Evolutionary conservation across 2,329 filamentous ascomycete species (phyloP).

Genomic region (Xylaria sp.): DNA sequence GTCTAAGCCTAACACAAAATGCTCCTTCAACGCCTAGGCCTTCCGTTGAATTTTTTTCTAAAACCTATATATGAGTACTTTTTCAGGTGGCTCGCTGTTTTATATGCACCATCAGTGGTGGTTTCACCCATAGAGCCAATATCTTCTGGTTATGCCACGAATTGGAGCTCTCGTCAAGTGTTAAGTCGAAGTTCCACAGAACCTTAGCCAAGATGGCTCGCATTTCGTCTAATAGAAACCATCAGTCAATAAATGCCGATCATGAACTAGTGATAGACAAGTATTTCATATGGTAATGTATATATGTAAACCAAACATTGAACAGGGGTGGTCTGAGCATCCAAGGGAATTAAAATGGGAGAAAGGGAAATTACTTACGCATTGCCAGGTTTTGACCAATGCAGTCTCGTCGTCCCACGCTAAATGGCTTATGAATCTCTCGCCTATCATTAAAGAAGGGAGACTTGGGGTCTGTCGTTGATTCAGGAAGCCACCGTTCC

Average conservation of each 20-base stretch:
- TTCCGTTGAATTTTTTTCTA: not conserved
- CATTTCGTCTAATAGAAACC: conserved; percentile 41
- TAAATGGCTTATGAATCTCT: conserved; percentile 43
- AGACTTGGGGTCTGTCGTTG: conserved; percentile 36
- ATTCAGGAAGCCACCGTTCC: conserved; percentile 43
- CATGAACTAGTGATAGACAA: not conserved
- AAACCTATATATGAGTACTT: conserved; percentile 7
- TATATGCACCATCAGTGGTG: conserved; percentile 40
- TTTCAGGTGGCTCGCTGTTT: conserved; percentile 19
- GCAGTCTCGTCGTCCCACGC: conserved; percentile 41
- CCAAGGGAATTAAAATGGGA: not conserved
- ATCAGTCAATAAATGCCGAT: not conserved
- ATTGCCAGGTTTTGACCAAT: conserved; percentile 43
- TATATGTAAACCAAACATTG: not conserved
- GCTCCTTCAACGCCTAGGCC: conserved; percentile 19
- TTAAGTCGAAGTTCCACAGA: conserved; percentile 45
- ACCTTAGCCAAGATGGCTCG: conserved; percentile 44
- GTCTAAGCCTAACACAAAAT: conserved; percentile 5
- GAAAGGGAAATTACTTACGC: conserved; percentile 21
- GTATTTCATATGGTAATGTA: not conserved
- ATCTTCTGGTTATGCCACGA: conserved; percentile 44
- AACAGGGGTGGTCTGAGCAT: not conserved
- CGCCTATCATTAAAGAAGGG: conserved; percentile 44
- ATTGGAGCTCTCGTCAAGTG: conserved; percentile 37
- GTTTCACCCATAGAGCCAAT: conserved; percentile 43